These are phyloP conservation scores for Eucalyptus brandiana DNA, from an alignment of 345 rosid genomes.

Conservation along the genomic window DNA sequence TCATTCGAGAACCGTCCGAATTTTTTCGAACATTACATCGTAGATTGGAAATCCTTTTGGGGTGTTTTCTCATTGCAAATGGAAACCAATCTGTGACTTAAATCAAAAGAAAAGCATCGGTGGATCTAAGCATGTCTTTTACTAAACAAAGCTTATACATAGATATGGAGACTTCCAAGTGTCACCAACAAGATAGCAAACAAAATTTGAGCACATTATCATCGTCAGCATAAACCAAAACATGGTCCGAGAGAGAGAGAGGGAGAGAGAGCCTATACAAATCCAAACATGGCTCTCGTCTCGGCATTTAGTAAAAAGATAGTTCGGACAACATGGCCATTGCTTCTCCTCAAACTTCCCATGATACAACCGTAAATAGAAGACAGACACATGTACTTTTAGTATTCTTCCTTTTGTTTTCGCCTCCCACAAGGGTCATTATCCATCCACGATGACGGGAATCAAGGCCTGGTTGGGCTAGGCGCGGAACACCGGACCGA, in stretches of 20 bases:
- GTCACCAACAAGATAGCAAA: background rate
- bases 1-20: background rate
- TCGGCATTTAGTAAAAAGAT: background rate
- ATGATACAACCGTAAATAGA: background rate
- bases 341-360: background rate
- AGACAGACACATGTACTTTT: background rate
- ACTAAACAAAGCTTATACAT: background rate
- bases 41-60: background rate
- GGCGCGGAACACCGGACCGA: conserved; percentile 8
- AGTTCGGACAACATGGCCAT: background rate
- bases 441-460: background rate
- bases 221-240: background rate
- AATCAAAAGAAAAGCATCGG: background rate
- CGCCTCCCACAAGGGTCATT: background rate
- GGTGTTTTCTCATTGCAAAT: background rate
- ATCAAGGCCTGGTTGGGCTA: background rate
- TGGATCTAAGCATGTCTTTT: background rate
- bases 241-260: background rate
- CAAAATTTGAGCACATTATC: background rate
- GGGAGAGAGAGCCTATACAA: background rate
- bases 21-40: background rate
- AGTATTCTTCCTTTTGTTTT: background rate
- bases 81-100: background rate
- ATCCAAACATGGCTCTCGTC: background rate
- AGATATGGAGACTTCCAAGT: background rate